Evolutionary conservation across 306 rosid genomes (phyloP), one percentile per base, ranked within the genome.

Genomic region (Elaeagnus macrophylla): DNA sequence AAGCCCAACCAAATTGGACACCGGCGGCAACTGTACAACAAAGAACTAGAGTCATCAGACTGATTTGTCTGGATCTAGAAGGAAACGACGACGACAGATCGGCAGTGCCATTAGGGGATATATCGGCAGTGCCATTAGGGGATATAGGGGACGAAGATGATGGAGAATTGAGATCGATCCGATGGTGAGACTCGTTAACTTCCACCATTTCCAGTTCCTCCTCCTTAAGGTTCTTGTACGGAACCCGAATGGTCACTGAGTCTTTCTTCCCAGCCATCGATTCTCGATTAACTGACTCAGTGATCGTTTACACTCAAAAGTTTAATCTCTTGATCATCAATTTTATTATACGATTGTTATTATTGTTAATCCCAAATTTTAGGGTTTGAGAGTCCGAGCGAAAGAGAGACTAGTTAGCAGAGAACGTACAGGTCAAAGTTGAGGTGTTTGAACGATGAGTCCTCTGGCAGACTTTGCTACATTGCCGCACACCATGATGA

Each of bases 1-100:
- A 73, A 52, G 97, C 97, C 97, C 97, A 90, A n/a, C 97, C 97
- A 39, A 90, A 90, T 59, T 90, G 97, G 52, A 90, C 97, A 2
- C 97, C 99, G 16, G 96, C 99, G 47, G 99, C 99, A 40, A 91
- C 79, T 59, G 93, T 87, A 70, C 99, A 91, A 55, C 94, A 84
- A 52, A 91, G 96, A 72, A 91, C 67, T 14, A 91, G 77, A 44
- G 65, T 59, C 38, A 69, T 19, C 62, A 84, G 46, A 52, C 80
- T 75, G 13, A 25, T 67, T 37, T 75, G 56, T 37, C 56, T 68
- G 25, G 69, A 77, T 20, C 43, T 62, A 44, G 67, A 35, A 12
- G 61, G 60, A 51, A 59, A 19, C 36, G 76, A 9, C 32, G 54
- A 62, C 9, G 76, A 36, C 42, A 41, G 54, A 39, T 18, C 60